Percentiles rank a stretch among this genome's conserved stretches.
phyloP scores from a whole-genome alignment of 768 basidiomycete genomes.

The Rhodosporidiobolus sp. region DNA sequence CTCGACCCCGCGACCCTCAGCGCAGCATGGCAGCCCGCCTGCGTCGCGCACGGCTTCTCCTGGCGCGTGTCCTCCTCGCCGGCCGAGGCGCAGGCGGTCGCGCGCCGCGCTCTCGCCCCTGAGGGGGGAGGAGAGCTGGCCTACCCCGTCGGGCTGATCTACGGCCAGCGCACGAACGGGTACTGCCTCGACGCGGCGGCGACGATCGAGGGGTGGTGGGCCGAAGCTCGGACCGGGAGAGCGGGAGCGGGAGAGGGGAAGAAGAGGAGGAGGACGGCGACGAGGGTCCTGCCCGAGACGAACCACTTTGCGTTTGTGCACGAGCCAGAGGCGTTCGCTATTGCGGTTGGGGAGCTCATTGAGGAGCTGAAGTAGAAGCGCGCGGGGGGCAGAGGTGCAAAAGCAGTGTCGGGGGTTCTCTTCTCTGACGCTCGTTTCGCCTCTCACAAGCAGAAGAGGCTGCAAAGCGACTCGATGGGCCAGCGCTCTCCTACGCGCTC shows the following conservation, averaged over 20 bases:
- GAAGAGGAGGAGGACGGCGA: constrained; percentile 2
- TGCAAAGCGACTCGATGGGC: too few relatives aligned
- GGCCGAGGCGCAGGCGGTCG: neutral
- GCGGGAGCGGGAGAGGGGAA: neutral
- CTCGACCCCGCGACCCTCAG: constrained; percentile 2
- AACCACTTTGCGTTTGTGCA: constrained; percentile 37
- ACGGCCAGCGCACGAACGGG: constrained; percentile 26
- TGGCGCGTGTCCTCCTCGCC: constrained; percentile 21
- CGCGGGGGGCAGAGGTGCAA: too few relatives aligned
- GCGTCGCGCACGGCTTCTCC: constrained; percentile 26
- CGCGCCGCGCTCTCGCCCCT: neutral
- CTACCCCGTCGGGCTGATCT: constrained; percentile 13
- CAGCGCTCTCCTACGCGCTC: too few relatives aligned
- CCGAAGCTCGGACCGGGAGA: neutral
- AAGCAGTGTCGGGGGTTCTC: too few relatives aligned
- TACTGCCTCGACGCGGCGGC: constrained; percentile 31
- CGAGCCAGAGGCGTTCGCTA: constrained; percentile 17
- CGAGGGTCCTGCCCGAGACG: constrained; percentile 11
- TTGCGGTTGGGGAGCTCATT: neutral
- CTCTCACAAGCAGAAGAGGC: too few relatives aligned
- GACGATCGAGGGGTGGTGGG: constrained; percentile 16
- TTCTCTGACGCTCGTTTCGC: too few relatives aligned
- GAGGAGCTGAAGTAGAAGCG: constrained; percentile 1
- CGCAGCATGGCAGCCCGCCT: constrained; percentile 19
- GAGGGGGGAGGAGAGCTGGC: neutral